Conservation (phyloP, 345 rosid genomes). For the Corchorus olitorius region DNA sequence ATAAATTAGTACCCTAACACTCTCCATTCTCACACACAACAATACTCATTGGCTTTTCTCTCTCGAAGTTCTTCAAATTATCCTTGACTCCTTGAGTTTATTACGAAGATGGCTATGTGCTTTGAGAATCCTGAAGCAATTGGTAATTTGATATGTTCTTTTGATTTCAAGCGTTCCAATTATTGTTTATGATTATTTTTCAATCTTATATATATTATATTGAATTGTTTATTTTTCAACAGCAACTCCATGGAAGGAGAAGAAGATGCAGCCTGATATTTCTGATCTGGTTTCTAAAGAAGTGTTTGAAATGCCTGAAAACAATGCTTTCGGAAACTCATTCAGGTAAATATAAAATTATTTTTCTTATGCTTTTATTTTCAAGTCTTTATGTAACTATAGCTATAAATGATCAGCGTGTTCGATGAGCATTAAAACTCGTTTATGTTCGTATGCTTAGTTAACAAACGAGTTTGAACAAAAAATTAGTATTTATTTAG, state of each 20-base stretch:
- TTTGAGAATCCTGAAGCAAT: background rate
- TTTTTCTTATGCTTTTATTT: no score
- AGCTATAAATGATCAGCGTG: no score
- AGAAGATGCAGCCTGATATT: background rate
- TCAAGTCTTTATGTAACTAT: background rate
- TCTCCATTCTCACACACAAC: background rate
- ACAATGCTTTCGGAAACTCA: slow-evolving; percentile 40
- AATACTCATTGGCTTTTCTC: background rate
- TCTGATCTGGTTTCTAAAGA: slow-evolving; percentile 16
- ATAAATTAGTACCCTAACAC: background rate
- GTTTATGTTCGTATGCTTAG: no score
- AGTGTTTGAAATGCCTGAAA: slow-evolving; percentile 39
- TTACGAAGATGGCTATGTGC: background rate
- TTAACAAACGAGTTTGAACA: no score
- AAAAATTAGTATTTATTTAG: no score
- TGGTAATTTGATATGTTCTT: background rate
- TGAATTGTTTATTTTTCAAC: background rate
- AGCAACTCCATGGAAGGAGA: background rate
- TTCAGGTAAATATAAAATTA: slow-evolving; percentile 31
- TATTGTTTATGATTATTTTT: background rate
- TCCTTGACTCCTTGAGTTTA: background rate
- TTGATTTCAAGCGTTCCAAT: background rate
- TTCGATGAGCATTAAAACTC: no score
- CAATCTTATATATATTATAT: background rate
- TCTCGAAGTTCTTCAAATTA: no score